phyloP scores from a whole-genome alignment of 768 basidiomycete genomes.

The button mushroom (Agaricus bisporus) region DNA sequence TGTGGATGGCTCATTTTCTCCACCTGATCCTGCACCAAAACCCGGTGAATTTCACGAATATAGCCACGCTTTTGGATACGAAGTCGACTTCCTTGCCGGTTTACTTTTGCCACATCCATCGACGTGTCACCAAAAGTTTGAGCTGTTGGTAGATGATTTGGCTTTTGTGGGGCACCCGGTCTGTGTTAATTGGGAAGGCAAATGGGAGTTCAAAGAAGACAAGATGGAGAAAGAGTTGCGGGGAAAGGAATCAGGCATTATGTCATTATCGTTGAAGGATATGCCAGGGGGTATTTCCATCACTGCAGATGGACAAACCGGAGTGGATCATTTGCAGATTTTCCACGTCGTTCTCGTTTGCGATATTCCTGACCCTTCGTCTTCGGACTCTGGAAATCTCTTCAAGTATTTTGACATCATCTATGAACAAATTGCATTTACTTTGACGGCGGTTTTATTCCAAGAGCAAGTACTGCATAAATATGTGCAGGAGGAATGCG shows the following conservation, averaged over 20 bases:
- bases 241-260: conserved; percentile 45
- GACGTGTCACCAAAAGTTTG: conserved; percentile 93
- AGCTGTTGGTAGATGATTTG: conserved; percentile 85
- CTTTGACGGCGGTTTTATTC: conserved; percentile 85
- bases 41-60: conserved; percentile 39
- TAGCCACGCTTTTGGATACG: conserved; percentile 72
- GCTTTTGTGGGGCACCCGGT: conserved; percentile 96
- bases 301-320: conserved; percentile 28
- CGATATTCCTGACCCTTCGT: conserved; percentile 87
- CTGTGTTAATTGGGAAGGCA: conserved; percentile 64
- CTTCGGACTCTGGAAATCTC: conserved; percentile 71
- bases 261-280: conserved; percentile 25
- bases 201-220: conserved; percentile 72
- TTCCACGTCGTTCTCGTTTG: conserved; percentile 87
- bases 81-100: conserved; percentile 73
- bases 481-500: conserved; percentile 82
- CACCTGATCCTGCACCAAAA: conserved; percentile 34
- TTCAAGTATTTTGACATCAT: conserved; percentile 79
- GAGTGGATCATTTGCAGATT: conserved; percentile 53
- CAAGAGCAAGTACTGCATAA: conserved; percentile 85
- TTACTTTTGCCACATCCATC: conserved; percentile 72
- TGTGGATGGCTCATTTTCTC: conserved; percentile 37
- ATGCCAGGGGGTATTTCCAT: conserved; percentile 24
- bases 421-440: conserved; percentile 86
- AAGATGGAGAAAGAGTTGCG: conserved; percentile 43